A percentile compares a stretch with the other conserved stretches of the same genome.
These are phyloP conservation scores for Kregervanrija fluxuum DNA, from an alignment of 805 yeast genomes.

Conservation along the genomic window DNA sequence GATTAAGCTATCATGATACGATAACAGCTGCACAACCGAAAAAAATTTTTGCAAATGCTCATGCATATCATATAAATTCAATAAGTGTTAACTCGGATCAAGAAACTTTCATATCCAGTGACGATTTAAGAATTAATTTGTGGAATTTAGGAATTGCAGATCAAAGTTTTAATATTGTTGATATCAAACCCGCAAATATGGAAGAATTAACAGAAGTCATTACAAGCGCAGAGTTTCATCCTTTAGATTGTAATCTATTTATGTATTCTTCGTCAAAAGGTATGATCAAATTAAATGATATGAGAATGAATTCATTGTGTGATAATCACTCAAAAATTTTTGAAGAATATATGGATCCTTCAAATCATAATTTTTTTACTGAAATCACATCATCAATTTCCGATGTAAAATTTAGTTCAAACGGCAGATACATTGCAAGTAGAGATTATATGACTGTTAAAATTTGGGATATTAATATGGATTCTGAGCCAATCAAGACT, in stretches of 20 bases:
- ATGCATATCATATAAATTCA: conserved; percentile 96
- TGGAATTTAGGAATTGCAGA: conserved; percentile 95
- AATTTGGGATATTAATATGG: conserved; percentile 98
- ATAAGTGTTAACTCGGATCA: conserved; percentile 92
- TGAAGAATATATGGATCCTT: conserved; percentile 91
- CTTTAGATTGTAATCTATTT: conserved; percentile 82
- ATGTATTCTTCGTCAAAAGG: conserved; percentile 96
- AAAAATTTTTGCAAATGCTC: conserved; percentile 88
- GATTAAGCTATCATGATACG: conserved; percentile 87
- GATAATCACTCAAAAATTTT: conserved; percentile 81
- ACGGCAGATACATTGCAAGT: conserved; percentile 92
- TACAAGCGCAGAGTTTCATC: conserved; percentile 95
- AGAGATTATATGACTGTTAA: conserved; percentile 97
- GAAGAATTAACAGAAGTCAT: conserved; percentile 98
- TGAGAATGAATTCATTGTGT: conserved; percentile 93
- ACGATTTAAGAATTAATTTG: conserved; percentile 88
- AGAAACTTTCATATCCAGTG: conserved; percentile 88
- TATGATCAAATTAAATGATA: conserved; percentile 89
- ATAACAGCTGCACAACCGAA: conserved; percentile 94
- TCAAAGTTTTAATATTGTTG: conserved; percentile 94
- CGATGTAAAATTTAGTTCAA: conserved; percentile 85
- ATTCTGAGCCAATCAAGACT: conserved; percentile 86
- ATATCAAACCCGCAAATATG: conserved; percentile 96
- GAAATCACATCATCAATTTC: conserved; percentile 93
- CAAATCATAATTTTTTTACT: conserved; percentile 90